Percentiles rank a stretch among this genome's conserved stretches.
Conservation (phyloP, 2,329 filamentous ascomycete species). For the Fusarium nodosum region DNA sequence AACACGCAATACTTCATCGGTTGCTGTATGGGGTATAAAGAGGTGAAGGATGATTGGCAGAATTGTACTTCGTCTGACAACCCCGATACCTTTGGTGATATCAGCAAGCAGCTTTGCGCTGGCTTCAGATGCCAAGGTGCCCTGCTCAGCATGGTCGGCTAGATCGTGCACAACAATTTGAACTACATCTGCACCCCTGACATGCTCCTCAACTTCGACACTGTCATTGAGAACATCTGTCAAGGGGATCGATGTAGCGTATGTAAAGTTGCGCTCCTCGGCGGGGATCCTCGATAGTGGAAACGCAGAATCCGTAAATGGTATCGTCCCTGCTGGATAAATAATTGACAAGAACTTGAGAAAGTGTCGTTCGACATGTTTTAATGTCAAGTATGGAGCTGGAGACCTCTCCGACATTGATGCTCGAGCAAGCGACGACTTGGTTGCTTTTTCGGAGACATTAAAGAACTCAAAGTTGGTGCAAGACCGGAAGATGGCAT, state of each 20-base stretch:
- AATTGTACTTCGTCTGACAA: conserved; percentile 73
- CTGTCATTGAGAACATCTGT: conserved; percentile 66
- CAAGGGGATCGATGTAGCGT: conserved; percentile 73
- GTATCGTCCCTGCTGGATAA: conserved; percentile 66
- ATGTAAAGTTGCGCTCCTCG: conserved; percentile 74
- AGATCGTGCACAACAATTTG: conserved; percentile 66
- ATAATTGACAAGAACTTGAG: conserved; percentile 76
- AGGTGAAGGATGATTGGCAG: conserved; percentile 70
- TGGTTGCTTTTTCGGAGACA: conserved; percentile 68
- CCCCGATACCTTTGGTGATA: conserved; percentile 70
- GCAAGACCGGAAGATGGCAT: conserved; percentile 72
- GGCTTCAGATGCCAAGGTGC: conserved; percentile 32
- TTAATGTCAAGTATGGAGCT: conserved; percentile 75
- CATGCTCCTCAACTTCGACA: conserved; percentile 73
- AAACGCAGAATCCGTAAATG: conserved; percentile 73
- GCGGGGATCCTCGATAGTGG: conserved; percentile 73
- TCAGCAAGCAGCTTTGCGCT: conserved; percentile 58
- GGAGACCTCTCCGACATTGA: conserved; percentile 56
- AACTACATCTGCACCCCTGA: conserved; percentile 76
- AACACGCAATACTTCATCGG: conserved; percentile 42
- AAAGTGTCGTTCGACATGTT: conserved; percentile 77
- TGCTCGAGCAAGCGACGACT: conserved; percentile 32
- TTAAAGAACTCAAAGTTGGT: conserved; percentile 85
- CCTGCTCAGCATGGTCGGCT: conserved; percentile 31
- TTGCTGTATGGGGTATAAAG: conserved; percentile 50